A percentile compares a stretch with the other conserved stretches of the same genome.
phyloP scores from a whole-genome alignment of 139 green algal species.

The Micractinium conductrix region DNA sequence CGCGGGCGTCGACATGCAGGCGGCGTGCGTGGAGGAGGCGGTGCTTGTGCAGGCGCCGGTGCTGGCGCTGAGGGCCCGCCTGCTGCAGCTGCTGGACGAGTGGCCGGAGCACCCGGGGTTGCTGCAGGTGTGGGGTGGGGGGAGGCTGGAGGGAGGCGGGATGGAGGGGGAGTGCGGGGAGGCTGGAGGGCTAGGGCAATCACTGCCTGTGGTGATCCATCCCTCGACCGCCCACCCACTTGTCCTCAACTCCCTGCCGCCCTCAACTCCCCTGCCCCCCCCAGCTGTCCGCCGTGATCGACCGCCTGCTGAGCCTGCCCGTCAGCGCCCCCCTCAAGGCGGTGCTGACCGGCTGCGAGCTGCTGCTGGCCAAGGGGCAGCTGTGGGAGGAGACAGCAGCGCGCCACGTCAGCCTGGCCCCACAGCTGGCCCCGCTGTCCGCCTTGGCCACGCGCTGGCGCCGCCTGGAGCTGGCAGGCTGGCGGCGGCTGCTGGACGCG shows the following conservation, averaged over 20 bases:
- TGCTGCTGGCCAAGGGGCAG: constrained; percentile 87
- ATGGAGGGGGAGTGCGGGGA: constrained; percentile 3
- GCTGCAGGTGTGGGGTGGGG: constrained; percentile 12
- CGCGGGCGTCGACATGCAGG: constrained; percentile 71
- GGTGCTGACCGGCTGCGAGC: constrained; percentile 91
- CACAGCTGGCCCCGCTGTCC: constrained; percentile 68
- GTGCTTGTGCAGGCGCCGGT: constrained; percentile 78
- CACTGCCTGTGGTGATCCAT: neutral
- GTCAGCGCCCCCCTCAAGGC: constrained; percentile 78
- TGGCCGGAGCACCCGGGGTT: constrained; percentile 96
- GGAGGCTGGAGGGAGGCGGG: neutral
- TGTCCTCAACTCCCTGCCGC: neutral
- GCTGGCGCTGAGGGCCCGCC: constrained; percentile 53
- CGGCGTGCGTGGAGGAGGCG: constrained; percentile 74
- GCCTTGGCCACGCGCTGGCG: constrained; percentile 90
- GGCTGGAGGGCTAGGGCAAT: neutral
- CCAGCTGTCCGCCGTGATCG: constrained; percentile 82
- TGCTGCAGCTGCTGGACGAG: constrained; percentile 84
- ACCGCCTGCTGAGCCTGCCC: constrained; percentile 79
- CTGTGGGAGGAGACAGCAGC: constrained; percentile 92
- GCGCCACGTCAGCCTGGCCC: constrained; percentile 79
- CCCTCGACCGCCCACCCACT: neutral
- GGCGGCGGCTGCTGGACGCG: constrained; percentile 73
- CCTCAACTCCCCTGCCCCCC: neutral
- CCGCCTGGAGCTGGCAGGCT: constrained; percentile 87